These are phyloP conservation scores for Dendrobium chrysotoxum DNA, from an alignment of 106 monocot genomes.

Conservation along the genomic window DNA sequence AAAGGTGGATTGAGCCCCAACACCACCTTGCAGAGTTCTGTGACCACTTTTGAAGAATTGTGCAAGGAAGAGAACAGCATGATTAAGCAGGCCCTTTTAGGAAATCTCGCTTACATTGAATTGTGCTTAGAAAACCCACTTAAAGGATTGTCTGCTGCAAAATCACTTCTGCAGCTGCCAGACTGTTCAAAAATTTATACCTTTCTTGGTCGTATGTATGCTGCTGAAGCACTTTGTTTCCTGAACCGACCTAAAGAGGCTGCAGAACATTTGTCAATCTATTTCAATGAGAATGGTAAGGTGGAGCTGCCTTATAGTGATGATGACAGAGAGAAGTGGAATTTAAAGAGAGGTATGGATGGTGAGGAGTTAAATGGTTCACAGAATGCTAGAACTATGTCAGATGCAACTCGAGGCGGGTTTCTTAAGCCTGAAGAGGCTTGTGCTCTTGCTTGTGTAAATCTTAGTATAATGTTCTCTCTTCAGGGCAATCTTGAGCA, in stretches of 20 bases:
- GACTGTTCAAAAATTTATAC: slow-evolving; percentile 57
- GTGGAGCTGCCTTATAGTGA: slow-evolving; percentile 50
- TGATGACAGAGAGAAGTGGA: slow-evolving; percentile 50
- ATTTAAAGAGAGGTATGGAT: slow-evolving; percentile 31
- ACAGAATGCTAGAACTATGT: slow-evolving; percentile 9
- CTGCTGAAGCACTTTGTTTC: slow-evolving; percentile 83
- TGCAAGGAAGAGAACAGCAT: slow-evolving; percentile 50
- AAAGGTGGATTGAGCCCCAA: slow-evolving; percentile 25
- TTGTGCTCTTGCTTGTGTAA: slow-evolving; percentile 39
- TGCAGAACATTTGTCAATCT: slow-evolving; percentile 51
- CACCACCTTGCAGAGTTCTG: slow-evolving; percentile 37
- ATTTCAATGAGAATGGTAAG: slow-evolving; percentile 16
- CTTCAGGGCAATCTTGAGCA: slow-evolving; percentile 62
- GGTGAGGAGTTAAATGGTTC: slow-evolving; percentile 40
- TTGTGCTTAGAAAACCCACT: slow-evolving; percentile 58
- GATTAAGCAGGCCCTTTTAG: slow-evolving; percentile 61
- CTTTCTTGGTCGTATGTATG: slow-evolving; percentile 70
- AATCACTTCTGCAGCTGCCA: slow-evolving; percentile 41
- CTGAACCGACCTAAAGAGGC: slow-evolving; percentile 70
- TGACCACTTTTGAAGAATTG: slow-evolving; percentile 44
- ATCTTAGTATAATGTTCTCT: slow-evolving; percentile 41
- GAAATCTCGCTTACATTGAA: slow-evolving; percentile 68
- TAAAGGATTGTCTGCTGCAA: slow-evolving; percentile 51
- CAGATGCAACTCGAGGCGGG: slow-evolving; percentile 9
- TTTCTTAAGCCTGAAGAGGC: slow-evolving; percentile 44